Percentiles rank a stretch among this genome's conserved stretches.
phyloP scores from a whole-genome alignment of 441 rosid genomes.

The Rhodomyrtus psidioides region DNA sequence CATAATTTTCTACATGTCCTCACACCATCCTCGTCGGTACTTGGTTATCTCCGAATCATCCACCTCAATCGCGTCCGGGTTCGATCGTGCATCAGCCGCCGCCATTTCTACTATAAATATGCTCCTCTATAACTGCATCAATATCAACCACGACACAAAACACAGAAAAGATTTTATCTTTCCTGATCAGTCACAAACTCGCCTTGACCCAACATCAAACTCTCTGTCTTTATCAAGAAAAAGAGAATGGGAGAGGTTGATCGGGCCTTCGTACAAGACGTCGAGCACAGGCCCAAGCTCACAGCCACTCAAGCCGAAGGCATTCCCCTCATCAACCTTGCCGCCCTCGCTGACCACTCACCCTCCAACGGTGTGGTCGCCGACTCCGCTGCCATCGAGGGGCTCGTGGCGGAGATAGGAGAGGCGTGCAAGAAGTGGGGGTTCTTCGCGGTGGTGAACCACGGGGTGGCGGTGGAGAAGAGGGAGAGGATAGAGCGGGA shows the following conservation, averaged over 20 bases:
- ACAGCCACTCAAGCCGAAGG: constrained; percentile 16
- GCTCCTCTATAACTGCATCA: not conserved
- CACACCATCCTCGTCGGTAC: no score
- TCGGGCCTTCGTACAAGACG: constrained; percentile 29
- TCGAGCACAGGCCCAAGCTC: constrained; percentile 31
- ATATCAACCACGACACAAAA: no score
- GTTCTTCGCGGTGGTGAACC: constrained; percentile 63
- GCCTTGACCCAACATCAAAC: no score
- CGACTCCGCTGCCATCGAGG: constrained; percentile 2
- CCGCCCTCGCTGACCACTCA: not conserved
- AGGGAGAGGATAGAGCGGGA: constrained; percentile 22
- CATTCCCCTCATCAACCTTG: constrained; percentile 41
- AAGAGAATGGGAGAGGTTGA: constrained; percentile 20
- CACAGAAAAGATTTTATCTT: not conserved
- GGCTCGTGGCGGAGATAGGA: constrained; percentile 36
- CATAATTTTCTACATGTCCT: not conserved
- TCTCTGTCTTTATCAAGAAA: not conserved
- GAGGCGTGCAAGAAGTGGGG: constrained; percentile 66
- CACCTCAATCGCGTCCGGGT: no score
- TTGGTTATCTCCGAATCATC: no score
- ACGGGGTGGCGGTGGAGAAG: constrained; percentile 49
- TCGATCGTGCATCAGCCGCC: not conserved
- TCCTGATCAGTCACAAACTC: no score
- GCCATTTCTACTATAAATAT: not conserved
- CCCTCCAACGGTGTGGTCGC: not conserved